phyloP scores from a whole-genome alignment of 805 yeast genomes.

The Starmerella geochares region DNA sequence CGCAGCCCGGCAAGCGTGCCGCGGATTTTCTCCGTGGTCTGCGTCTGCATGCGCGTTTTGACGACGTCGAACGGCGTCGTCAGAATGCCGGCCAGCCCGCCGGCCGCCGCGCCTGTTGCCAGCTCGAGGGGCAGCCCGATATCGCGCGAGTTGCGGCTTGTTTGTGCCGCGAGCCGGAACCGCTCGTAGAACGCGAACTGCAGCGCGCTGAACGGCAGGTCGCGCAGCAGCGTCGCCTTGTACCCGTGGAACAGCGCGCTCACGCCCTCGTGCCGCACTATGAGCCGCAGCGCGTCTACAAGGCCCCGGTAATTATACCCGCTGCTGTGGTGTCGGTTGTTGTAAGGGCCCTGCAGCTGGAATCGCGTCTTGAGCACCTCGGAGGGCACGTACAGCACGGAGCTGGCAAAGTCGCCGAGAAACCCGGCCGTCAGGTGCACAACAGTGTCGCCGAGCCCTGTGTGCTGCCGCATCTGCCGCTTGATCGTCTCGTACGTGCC shows the following conservation, averaged over 20 bases:
- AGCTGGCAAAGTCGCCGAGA: conserved; percentile 84
- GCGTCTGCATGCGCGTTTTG: conserved; percentile 88
- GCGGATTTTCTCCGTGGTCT: conserved; percentile 36
- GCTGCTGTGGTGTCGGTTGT: conserved; percentile 65
- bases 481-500: conserved; percentile 80
- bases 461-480: conserved; percentile 53
- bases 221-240: conserved; percentile 85
- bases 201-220: conserved; percentile 88
- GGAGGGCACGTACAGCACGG: conserved; percentile 84
- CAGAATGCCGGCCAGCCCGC: conserved; percentile 78
- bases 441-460: conserved; percentile 61
- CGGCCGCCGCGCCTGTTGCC: conserved; percentile 88
- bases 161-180: conserved; percentile 33
- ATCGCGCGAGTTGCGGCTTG: conserved; percentile 26
- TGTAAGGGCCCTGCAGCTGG: conserved; percentile 81
- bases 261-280: conserved; percentile 60
- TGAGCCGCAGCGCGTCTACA: conserved; percentile 56
- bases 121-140: conserved; percentile 47
- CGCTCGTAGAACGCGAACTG: conserved; percentile 93
- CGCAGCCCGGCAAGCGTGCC: conserved; percentile 45
- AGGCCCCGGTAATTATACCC: conserved; percentile 83
- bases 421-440: conserved; percentile 79
- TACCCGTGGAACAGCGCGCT: conserved; percentile 78
- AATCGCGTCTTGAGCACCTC: conserved; percentile 89
- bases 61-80: conserved; percentile 91